These are phyloP conservation scores for Hypsizygus marmoreus DNA, from an alignment of 768 basidiomycete genomes.

Conservation along the genomic window DNA sequence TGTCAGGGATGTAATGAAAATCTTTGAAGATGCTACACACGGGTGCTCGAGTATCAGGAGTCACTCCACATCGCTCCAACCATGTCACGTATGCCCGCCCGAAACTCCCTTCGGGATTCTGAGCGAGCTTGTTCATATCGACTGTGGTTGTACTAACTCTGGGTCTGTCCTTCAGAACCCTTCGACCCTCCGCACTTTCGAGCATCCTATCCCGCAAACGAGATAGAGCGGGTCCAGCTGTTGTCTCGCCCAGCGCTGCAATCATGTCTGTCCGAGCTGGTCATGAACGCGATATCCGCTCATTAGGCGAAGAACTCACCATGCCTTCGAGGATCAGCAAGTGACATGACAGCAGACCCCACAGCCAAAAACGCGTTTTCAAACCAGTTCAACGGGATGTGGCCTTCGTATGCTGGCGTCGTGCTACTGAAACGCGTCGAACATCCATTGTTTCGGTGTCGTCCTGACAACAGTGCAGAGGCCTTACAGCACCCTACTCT, in stretches of 20 bases:
- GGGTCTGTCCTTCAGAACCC: slow-evolving; percentile 82
- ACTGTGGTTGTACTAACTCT: slow-evolving; percentile 77
- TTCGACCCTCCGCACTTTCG: slow-evolving; percentile 76
- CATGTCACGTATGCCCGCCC: slow-evolving; percentile 87
- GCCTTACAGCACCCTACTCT: too few relatives aligned
- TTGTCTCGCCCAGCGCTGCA: slow-evolving; percentile 91
- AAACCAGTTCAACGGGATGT: slow-evolving; percentile 79
- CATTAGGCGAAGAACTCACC: slow-evolving; percentile 52
- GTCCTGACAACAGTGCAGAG: too few relatives aligned
- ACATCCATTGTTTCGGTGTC: background rate
- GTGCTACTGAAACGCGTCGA: slow-evolving; percentile 24
- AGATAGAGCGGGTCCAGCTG: slow-evolving; percentile 78
- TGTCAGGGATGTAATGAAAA: slow-evolving; percentile 3
- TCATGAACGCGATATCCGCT: background rate
- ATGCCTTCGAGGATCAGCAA: slow-evolving; percentile 79
- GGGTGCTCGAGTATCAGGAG: slow-evolving; percentile 91
- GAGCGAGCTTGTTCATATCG: slow-evolving; percentile 65
- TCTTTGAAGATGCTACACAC: slow-evolving; percentile 42
- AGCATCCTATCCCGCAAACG: slow-evolving; percentile 78
- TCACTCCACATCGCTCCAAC: slow-evolving; percentile 85
- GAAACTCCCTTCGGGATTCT: slow-evolving; percentile 77
- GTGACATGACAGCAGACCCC: slow-evolving; percentile 82
- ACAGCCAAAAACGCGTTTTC: slow-evolving; percentile 85
- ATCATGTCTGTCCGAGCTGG: slow-evolving; percentile 74
- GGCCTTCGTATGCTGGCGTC: slow-evolving; percentile 68